phyloP scores from a whole-genome alignment of 164 flowering plant species.

The Annona cherimola region DNA sequence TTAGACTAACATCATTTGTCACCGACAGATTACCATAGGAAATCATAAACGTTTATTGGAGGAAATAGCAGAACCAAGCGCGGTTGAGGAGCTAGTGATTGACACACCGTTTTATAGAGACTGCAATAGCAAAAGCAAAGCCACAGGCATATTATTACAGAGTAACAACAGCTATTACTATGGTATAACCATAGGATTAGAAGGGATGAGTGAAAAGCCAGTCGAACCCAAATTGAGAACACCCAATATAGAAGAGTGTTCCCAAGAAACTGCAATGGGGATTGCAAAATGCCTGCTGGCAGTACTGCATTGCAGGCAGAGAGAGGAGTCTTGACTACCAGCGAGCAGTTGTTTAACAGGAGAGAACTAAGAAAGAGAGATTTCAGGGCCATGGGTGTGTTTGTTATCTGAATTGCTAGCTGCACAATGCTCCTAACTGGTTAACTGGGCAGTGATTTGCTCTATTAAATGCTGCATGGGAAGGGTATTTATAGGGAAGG shows the following conservation, averaged over 20 bases:
- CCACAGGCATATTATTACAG: background rate
- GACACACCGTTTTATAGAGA: background rate
- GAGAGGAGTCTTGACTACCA: constrained; percentile 43
- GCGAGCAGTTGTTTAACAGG: constrained; percentile 34
- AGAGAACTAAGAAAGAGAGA: constrained; percentile 24
- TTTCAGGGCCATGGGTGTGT: constrained; percentile 30
- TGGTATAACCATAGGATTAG: background rate
- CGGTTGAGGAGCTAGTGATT: background rate
- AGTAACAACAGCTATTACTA: background rate
- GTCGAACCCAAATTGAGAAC: constrained; percentile 29
- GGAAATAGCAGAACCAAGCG: background rate
- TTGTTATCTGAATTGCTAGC: constrained; percentile 1
- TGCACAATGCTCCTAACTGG: background rate
- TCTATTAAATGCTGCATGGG: background rate
- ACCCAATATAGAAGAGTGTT: constrained; percentile 22
- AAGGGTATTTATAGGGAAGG: constrained; percentile 14
- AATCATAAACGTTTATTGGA: too few species aligned
- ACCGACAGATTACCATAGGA: too few species aligned
- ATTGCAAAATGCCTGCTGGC: constrained; percentile 33
- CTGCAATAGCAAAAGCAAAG: background rate
- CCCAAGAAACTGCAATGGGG: constrained; percentile 36
- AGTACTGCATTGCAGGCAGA: constrained; percentile 42
- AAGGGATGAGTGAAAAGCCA: constrained; percentile 23
- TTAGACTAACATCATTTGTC: too few species aligned
- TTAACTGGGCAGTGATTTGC: background rate